These are phyloP conservation scores for Nannochloris sp. DNA, from an alignment of 139 green algal species.

Conservation along the genomic window DNA sequence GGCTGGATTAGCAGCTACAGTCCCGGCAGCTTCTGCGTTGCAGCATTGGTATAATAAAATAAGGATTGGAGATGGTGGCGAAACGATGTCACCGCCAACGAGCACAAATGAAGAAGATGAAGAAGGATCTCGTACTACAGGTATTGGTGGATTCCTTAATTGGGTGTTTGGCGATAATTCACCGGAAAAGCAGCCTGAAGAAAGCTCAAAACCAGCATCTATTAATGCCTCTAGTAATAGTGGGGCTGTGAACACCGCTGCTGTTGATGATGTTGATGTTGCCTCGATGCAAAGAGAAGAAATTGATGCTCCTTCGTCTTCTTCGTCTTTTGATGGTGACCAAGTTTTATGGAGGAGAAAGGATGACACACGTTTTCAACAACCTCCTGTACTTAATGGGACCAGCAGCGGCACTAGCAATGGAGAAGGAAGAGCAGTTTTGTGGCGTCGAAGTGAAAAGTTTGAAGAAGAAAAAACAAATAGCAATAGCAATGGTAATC, in stretches of 20 bases:
- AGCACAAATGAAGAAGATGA: too few relatives aligned
- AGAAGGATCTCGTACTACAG: too few relatives aligned
- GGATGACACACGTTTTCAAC: background rate
- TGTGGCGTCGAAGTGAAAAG: background rate
- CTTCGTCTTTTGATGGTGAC: background rate
- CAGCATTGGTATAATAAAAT: background rate
- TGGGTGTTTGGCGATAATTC: too few relatives aligned
- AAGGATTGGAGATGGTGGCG: too few relatives aligned
- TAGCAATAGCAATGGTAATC: too few relatives aligned
- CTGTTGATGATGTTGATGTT: background rate
- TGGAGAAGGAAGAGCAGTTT: background rate
- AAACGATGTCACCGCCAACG: too few relatives aligned
- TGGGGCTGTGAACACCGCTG: background rate
- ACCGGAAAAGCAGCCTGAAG: background rate
- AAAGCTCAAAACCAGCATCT: background rate
- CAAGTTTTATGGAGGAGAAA: background rate
- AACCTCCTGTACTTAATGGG: background rate
- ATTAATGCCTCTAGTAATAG: background rate
- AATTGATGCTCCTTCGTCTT: background rate
- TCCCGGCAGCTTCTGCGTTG: too few relatives aligned
- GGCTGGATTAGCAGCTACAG: background rate
- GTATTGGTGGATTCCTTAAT: too few relatives aligned
- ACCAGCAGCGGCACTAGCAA: background rate
- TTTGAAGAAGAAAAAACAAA: background rate
- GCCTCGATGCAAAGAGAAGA: background rate